Evolutionary conservation across 1,139 yeast genomes (phyloP).

Genomic region (Yamadazyma spencermartinsiae): DNA sequence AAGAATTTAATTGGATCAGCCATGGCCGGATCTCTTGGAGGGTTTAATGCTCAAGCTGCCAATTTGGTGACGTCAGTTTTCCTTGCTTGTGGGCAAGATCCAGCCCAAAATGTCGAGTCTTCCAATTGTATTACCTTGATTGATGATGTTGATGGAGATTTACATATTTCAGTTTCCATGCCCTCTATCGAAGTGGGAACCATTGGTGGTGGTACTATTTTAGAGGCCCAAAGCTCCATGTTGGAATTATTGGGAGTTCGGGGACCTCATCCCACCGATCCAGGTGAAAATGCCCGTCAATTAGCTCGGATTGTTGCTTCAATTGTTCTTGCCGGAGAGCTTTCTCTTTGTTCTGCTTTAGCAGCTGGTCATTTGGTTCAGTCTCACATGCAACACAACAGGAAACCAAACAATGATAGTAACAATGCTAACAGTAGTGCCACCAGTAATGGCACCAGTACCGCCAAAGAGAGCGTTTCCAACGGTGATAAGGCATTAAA

Average conservation of each 20-base stretch:
- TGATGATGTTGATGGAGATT: conserved; percentile 71
- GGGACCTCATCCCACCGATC: conserved; percentile 92
- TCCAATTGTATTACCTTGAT: conserved; percentile 96
- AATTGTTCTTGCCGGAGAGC: conserved; percentile 94
- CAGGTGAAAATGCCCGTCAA: conserved; percentile 94
- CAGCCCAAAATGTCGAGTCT: conserved; percentile 96
- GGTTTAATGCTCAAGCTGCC: conserved; percentile 98
- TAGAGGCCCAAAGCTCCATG: conserved; percentile 97
- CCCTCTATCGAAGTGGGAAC: conserved; percentile 99
- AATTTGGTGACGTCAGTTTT: conserved; percentile 91
- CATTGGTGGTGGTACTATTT: conserved; percentile 97
- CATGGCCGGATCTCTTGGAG: conserved; percentile 98
- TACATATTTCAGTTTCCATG: conserved; percentile 93
- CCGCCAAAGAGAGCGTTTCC: conserved; percentile 16
- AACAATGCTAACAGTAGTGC: conserved; percentile 21
- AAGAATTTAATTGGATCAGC: conserved; percentile 96
- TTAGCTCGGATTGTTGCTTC: conserved; percentile 94
- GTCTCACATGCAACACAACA: conserved; percentile 95
- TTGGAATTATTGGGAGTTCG: conserved; percentile 89
- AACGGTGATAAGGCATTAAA: conserved; percentile 11
- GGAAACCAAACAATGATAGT: conserved; percentile 41
- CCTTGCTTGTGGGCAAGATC: conserved; percentile 97
- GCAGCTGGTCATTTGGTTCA: conserved; percentile 99
- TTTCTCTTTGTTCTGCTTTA: conserved; percentile 89
- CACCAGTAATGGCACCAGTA: conserved; percentile 17